phyloP scores from a whole-genome alignment of 352 stramenopile genomes.

The Hyaloperonospora arabidopsidis region DNA sequence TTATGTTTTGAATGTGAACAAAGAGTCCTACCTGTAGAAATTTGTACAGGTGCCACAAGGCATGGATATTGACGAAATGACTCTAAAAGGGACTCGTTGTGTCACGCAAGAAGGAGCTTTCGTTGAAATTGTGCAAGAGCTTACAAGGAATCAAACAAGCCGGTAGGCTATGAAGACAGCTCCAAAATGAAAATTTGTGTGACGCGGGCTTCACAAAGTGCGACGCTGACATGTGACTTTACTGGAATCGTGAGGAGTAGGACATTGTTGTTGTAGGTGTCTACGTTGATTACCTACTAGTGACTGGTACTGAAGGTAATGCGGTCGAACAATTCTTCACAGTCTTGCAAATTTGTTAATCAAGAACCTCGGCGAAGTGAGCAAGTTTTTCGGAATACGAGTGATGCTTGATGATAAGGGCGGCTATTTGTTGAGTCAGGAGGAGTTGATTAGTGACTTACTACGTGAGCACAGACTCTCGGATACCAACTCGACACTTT shows the following conservation, averaged over 20 bases:
- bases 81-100: neutral
- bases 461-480: neutral
- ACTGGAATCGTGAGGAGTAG: neutral
- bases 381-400: too few species aligned
- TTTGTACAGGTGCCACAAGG: neutral
- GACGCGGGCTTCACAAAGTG: neutral
- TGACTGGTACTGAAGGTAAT: neutral
- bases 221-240: neutral
- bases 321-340: neutral
- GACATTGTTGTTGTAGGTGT: neutral
- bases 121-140: neutral
- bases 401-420: neutral
- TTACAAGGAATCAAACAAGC: slow-evolving; percentile 33
- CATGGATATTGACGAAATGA: neutral
- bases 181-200: slow-evolving; percentile 6
- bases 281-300: neutral
- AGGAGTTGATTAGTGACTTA: neutral
- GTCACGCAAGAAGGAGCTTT: neutral
- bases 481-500: neutral
- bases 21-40: neutral
- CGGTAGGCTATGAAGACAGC: slow-evolving; percentile 20
- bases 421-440: neutral
- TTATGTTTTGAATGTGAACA: neutral
- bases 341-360: neutral
- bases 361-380: neutral